Evolutionary conservation across 1,139 yeast species (phyloP).

Genomic region (Hansenula anomala): DNA sequence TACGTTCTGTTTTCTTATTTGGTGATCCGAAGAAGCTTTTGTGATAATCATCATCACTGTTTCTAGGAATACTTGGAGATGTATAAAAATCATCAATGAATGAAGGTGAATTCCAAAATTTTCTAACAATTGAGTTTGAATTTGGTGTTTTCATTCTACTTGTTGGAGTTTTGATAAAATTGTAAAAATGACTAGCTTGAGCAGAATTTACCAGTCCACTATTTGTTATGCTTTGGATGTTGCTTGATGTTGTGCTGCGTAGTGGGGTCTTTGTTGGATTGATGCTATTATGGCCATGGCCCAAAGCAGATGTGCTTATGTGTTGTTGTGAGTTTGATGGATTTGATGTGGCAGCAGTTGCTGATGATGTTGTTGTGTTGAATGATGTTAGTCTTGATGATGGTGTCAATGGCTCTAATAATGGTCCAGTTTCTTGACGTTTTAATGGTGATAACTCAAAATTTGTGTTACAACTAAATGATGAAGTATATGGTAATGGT

Average conservation of each 20-base stretch:
- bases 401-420: slow-evolving; percentile 44
- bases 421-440: slow-evolving; percentile 56
- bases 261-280: slow-evolving; percentile 19
- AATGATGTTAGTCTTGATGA: slow-evolving; percentile 20
- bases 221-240: slow-evolving; percentile 8
- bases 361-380: slow-evolving; percentile 10
- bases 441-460: slow-evolving; percentile 59
- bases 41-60: slow-evolving; percentile 52
- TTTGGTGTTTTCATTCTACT: slow-evolving; percentile 25
- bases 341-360: slow-evolving; percentile 9
- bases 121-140: slow-evolving; percentile 36
- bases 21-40: slow-evolving; percentile 29
- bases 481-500: slow-evolving; percentile 32
- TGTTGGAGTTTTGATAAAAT: slow-evolving; percentile 22
- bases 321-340: slow-evolving; percentile 13
- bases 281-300: no score
- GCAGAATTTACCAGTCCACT: slow-evolving; percentile 10
- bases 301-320: slow-evolving; percentile 1
- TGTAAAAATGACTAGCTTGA: slow-evolving; percentile 14
- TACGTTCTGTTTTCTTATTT: slow-evolving; percentile 8
- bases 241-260: slow-evolving; percentile 11
- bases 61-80: slow-evolving; percentile 43
- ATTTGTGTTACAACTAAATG: slow-evolving; percentile 63
- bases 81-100: slow-evolving; percentile 64
- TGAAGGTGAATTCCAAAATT: slow-evolving; percentile 60